Base-by-base conservation (phyloP, 2,329 filamentous ascomycete species). In the Aspergillus neoniger region DNA sequence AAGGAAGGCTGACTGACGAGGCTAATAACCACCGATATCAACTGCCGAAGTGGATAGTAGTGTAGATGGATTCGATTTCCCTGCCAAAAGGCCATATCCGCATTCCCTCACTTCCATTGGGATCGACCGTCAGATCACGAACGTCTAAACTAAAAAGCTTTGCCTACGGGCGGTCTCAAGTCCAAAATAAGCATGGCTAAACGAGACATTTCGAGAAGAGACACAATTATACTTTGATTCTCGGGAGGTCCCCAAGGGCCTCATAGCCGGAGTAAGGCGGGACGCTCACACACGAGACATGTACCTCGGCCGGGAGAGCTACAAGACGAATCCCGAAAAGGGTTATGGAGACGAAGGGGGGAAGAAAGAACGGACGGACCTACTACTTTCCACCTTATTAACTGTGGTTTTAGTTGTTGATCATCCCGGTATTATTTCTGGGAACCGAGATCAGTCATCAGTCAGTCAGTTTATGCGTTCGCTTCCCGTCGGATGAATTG, bases 41-140 rank as follows among this genome's bases (percentile, higher is more conserved):
- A 58, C 12, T 58, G 56, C 56, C 56, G 56, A 51, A 12, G 36
- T 14, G n/a, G 21, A 19, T 25, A 8, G 2, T 38, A 52, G 6
- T 6, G 14, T 15, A 36, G 36, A 25, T 52, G 51, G 55, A 8
- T 39, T 52, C 9, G 28, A 30, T 30, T 55, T 56, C 36, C 39
- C 53, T 54, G 50, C 58, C 48, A 61, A 60, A 36, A 14, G 32
- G 30, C 25, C 25, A 28, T 36, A 4, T 36, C 32, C 12, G 32
- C 32, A 36, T 36, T 36, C 32, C 58, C 53, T 48, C 44, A 44
- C 36, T 55, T 60, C 59, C 55, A 67, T 67, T 66, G 23, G 55
- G 64, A 66, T 67, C 65, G 64, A 56, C 65, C 54, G 41, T 61
- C 51, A 61, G 50, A 59, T 59, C 60, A 63, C 48, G 47, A 50